Evolutionary conservation across 495 filamentous ascomycete genomes (phyloP), one percentile per base, ranked within the genome.

Genomic region (Xylaria venustula): DNA sequence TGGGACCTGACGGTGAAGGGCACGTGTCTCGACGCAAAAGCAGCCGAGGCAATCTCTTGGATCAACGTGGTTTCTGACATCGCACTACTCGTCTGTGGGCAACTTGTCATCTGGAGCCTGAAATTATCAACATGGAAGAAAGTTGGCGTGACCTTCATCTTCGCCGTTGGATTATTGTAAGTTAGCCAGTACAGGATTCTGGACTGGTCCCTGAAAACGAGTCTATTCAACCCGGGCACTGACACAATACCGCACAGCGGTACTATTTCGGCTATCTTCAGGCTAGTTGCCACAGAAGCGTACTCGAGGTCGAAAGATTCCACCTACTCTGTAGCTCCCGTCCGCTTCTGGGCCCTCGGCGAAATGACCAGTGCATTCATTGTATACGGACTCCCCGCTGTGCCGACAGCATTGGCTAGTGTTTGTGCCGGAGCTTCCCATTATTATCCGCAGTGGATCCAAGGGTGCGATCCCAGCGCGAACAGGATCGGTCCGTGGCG

Each of bases 261-360:
- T 48, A 32, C n/a, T 37, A 40, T 58, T 25, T 46, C 54, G 1
- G 42, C 42, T 6, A 48, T 58, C 6, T 58, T 58, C 32, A 23
- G 42, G 23, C 54, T 58, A 2, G 28, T 58, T 11, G 42, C 54
- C 12, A 58, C 17, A 9, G 41, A 37, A 20, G 6, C 54, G 32
- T 48, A 12, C 28, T 58, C 9, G 22, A 46, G 19, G 28, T 58
- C 54, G 14, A 22, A 23, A 20, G 54, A 58, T 23, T 46, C 28
- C 8, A 58, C 54, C 17, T 58, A 58, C 41, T 34, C 54, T 34
- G 11, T 12, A 22, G 12, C 37, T 32, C 41, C 41, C 9, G n/a
- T 48, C 26, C 30, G 37, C 42, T 58, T 58, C 54, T 58, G 54
- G 54, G 54, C 54, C 37, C 54, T 58, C 41, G 28, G 54, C 32